Evolutionary conservation across 345 rosid species (phyloP), one percentile per base, ranked within the genome.

Genomic region (Erodium maritimum): DNA sequence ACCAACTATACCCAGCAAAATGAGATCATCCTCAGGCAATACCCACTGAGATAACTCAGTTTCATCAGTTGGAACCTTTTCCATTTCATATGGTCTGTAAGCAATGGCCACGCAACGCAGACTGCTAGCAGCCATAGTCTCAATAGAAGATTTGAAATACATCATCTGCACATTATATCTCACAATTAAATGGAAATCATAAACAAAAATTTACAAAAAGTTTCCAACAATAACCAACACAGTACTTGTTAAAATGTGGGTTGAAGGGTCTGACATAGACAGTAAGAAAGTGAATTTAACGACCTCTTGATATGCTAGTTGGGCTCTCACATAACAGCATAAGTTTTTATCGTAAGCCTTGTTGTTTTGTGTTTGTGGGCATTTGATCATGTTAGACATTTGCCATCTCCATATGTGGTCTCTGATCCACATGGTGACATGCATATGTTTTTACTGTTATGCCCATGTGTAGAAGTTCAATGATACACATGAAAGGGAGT

Each of bases 51-150:
- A 54, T 64, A 83, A 77, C 52, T 74, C 75, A 56, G 83, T 87
- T 70, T 83, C 95, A 63, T 81, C 79, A 65, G 66, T 65, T 60
- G 97, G 97, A 72, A 89, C 76, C 61, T 74, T 83, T 42, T 83
- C 84, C 50, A 17, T 19, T 48, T 82, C 97, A 79, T 57, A 77
- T 65, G 76, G 45, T 75, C 95, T 74, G 59, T 79, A 87, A 21
- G 97, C 97, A 77, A 93, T 73, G 23, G 97, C 96, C 67, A 93
- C 86, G 73, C 99, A 93, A 0, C 99, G 90, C 75, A 93, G 75
- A 75, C 97, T 89, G 52, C 82, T 14, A 53, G 83, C 60, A 58
- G 99, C 99, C 99, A 89, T 89, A 55, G 79, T 86, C 68, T 82
- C 70, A 62, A 89, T 85, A 51, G 91, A 84, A 33, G 63, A 66